Base-by-base conservation (phyloP, 2,329 filamentous ascomycete genomes). In the Aspergillus fijiensis region DNA sequence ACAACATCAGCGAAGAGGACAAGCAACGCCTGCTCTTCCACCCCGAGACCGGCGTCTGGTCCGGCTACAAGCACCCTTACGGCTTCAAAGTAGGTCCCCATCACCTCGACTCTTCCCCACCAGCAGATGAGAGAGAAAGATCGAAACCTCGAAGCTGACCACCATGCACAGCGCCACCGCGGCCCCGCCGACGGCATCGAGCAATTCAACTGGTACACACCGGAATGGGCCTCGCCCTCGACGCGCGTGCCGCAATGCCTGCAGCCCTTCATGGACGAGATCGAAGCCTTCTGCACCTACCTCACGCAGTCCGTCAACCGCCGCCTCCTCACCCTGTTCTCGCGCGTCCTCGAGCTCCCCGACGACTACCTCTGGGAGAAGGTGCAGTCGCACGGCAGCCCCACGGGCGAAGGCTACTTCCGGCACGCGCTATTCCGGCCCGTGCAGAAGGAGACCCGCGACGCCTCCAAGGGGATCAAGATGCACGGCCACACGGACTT, bases 191-290 rank as follows among this genome's bases (percentile, higher is more conserved):
- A 83, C 64, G 81, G 81, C 3, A 83, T 83, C 57, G 81, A 84
- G 63, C 81, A 84, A 60, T 84, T 83, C 70, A 84, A 84, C 70
- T 83, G 78, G 76, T 84, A 83, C 70, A 77, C 74, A 25, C 68
- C 68, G 1, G 80, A 83, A 51, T 82, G 78, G 76, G 70, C 77
- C 60, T 70, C 79, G 59, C 63, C 70, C 10, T 7, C 21, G 23
- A 67, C 75, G 51, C 69, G 78, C 7, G 71, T 77, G 0, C 82
- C 81, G 1, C 74, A 61, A n/a, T 83, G 80, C 53, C 67, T 82
- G 1, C 74, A 76, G 57, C 80, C 80, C 0, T 81, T 81, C 61
- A 81, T 82, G 79, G 80, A 82, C 60, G 80, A 82, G 62, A 80
- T 82, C 53, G 75, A 75, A 55, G 70, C 73, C 0, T 81, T 81